Percentiles rank a stretch among this genome's conserved stretches.
Evolutionary conservation across 352 stramenopile species (phyloP).

Genomic region (Globisporangium cederbergense): DNA sequence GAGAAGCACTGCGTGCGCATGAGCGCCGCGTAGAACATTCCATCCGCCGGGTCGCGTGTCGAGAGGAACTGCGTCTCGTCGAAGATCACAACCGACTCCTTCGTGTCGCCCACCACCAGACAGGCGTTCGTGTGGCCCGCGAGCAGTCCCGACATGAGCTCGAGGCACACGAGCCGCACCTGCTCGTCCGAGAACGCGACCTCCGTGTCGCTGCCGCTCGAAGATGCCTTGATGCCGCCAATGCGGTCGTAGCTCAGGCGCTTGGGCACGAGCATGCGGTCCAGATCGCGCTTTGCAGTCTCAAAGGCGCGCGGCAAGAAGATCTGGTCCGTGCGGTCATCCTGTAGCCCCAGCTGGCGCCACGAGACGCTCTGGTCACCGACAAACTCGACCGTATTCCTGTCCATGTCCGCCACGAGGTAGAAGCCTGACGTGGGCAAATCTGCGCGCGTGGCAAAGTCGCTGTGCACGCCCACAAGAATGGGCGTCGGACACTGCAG

Average conservation of each 20-base stretch:
- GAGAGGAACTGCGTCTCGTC: slow-evolving; percentile 82
- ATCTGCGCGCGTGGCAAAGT: slow-evolving; percentile 52
- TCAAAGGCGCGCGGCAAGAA: slow-evolving; percentile 56
- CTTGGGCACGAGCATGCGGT: slow-evolving; percentile 45
- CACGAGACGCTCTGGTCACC: slow-evolving; percentile 51
- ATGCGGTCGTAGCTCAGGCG: slow-evolving; percentile 38
- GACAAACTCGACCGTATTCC: slow-evolving; percentile 67
- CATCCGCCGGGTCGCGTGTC: slow-evolving; percentile 49
- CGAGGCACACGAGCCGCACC: slow-evolving; percentile 60
- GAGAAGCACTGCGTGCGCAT: slow-evolving; percentile 83
- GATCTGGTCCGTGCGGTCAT: slow-evolving; percentile 34
- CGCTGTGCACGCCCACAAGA: slow-evolving; percentile 81
- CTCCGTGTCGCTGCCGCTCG: background rate
- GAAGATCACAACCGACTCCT: slow-evolving; percentile 86
- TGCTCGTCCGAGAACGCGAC: slow-evolving; percentile 28
- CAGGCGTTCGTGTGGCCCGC: slow-evolving; percentile 68
- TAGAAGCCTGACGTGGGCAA: slow-evolving; percentile 69
- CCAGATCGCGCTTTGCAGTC: slow-evolving; percentile 48
- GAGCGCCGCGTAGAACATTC: slow-evolving; percentile 61
- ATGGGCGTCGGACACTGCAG: slow-evolving; percentile 90
- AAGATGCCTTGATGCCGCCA: slow-evolving; percentile 17
- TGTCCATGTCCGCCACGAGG: slow-evolving; percentile 70
- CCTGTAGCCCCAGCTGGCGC: slow-evolving; percentile 49
- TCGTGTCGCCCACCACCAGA: slow-evolving; percentile 79
- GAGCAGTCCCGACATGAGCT: slow-evolving; percentile 63